Evolutionary conservation across 2,329 filamentous ascomycete genomes (phyloP), one percentile per base, ranked within the genome.

Genomic region (Dissoconium aciculare): DNA sequence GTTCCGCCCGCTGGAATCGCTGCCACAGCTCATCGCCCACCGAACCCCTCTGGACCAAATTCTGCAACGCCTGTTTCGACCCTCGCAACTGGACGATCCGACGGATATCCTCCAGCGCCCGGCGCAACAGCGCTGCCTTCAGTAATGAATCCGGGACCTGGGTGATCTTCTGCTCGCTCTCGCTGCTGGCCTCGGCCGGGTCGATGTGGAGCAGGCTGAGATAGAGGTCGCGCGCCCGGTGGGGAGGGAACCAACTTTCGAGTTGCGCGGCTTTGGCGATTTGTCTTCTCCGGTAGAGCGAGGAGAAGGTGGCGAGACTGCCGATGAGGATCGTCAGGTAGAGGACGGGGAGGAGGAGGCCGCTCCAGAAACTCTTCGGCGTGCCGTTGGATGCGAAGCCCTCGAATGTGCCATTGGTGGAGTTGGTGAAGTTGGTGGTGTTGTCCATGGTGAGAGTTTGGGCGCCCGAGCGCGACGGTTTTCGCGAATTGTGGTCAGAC

Each of bases 21-120:
- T 94, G 82, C 79, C 84, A 93, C 44, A 98, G 59, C 56, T 98
- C 89, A 54, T 98, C 89, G 10, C 89, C 87, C 2, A 98, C 84
- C 50, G 83, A 92, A 28, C 89, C 89, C 40, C 83, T 69, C 58
- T 92, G 83, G 46, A 95, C 59, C 43, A 98, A 62, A 14, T 75
- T 70, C 51, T 78, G 77, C 50, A 92, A 73, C 5, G 89, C 83
- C 47, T 81, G 79, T 64, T 95, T 98, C 45, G 83, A 78, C 34
- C 71, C 78, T 50, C 87, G 74, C 50, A 98, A 72, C 54, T 89
- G 74, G 49, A 95, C 78, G 39, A 98, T 81, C 41, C 89, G 76
- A 52, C 79, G 74, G 51, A 98, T 92, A 53, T 95, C 87, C 55
- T 95, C 87, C 19, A 83, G 75, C 17, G 89, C 89, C 47, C 89